Evolutionary conservation across 2,329 filamentous ascomycete species (phyloP), one percentile per base, ranked within the genome.

Genomic region (Incumbomyces delicatus): DNA sequence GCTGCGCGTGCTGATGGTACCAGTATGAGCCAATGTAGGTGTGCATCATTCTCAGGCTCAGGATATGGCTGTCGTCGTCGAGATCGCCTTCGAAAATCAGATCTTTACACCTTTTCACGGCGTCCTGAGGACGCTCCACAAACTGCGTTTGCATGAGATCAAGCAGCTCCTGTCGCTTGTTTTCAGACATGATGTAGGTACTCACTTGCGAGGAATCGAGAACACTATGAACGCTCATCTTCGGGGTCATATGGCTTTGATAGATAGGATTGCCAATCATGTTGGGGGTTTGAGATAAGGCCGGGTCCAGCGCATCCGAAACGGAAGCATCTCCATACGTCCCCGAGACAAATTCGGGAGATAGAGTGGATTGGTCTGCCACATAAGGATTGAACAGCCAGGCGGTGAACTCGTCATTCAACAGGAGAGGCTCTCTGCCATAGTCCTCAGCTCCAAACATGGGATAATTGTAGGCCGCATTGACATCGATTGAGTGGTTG

Each of bases 1-100:
- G 75, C 63, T 96, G 92, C 45, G 89, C 84, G 63, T 92, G 94
- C 60, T 95, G 94, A 63, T 95, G 85, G 44, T 85, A 75, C 92
- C 92, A 98, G 64, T 94, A 98, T 1, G 88, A 94, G 10, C 81
- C 78, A 54, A 94, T 88, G 60, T 95, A 96, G 2, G 82, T 83
- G 66, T 95, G 87, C 85, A 96, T 94, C 87, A 95, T 95, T 58
- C 84, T 80, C 58, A 89, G 74, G 63, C 90, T 94, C 51, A 96
- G 70, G 32, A 80, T 74, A 57, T 82, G 79, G 22, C 65, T 64
- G 37, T 76, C 69, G 40, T 73, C 69, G 46, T 81, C 78, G 44
- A 84, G 78, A 58, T 94, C 81, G 12, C 89, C 90, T 22, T 87
- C 81, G 47, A 94, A 69, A 20, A 95, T 77, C 41, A 75, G 77